Base-by-base conservation (phyloP, 805 yeast genomes). In the Tetrapisispora pingtungensis region DNA sequence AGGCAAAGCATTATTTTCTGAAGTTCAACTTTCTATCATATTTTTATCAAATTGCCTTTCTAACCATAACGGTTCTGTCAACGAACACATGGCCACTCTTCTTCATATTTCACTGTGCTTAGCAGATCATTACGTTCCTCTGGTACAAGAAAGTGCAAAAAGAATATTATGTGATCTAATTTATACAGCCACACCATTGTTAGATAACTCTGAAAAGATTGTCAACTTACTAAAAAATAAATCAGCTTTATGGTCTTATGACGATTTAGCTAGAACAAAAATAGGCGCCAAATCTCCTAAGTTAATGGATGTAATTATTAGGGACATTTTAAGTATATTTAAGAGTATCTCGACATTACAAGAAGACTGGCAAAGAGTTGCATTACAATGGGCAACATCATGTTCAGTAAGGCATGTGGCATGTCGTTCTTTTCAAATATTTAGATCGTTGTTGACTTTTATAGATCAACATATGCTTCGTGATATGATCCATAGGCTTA, bases 371-470 rank as follows among this genome's bases (percentile, higher is more conserved):
- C 81, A 95, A 41, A 68, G 81, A 30, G 78, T 76, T 3, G 82
- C 97, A 0, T 69, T 94, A 31, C 72, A 74, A 26, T 93, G 98
- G 98, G 97, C 98, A 0, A 93, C 98, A 0, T 81, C 96, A 1
- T 93, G 97, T 67, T 94, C 97, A 2, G 97, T 90, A 1, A 74
- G 97, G 56, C 99, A 94, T 59, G 77, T 93, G 52, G 98, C 99
- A 0, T 93, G 98, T 52, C 74, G 98, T 22, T 89, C 97, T 0
- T 90, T 94, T 64, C 98, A 93, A 59, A 73, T 89, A 0, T 93
- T 89, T 66, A 71, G 99, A 36, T 84, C 94, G 3, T 63, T 93
- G 45, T 66, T 88, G n/a, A 75, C 85, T 8, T 79, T 81, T 53
- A 67, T 90, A 48, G 97, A 93, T 57, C 89, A 82, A 56, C 71